These are phyloP conservation scores for Quambalaria eucalypti DNA, from an alignment of 1,284 basidiomycete species.

Conservation along the genomic window DNA sequence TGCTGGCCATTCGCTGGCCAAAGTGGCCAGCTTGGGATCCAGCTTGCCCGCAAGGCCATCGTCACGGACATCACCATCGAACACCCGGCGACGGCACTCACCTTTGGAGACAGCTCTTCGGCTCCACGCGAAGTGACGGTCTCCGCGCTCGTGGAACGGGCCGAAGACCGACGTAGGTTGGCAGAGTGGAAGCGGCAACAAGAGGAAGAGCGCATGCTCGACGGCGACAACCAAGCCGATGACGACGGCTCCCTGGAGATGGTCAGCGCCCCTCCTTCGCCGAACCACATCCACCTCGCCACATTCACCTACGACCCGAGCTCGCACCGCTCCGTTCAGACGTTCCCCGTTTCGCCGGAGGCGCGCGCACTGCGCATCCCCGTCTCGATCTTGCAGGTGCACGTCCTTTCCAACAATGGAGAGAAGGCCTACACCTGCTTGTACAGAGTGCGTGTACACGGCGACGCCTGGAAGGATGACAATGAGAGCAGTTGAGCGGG, in stretches of 20 bases:
- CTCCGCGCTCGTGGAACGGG: constrained; percentile 59
- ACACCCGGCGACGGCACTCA: constrained; percentile 69
- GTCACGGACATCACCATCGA: constrained; percentile 76
- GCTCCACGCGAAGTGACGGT: constrained; percentile 80
- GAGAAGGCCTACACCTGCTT: constrained; percentile 72
- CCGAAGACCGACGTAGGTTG: constrained; percentile 58
- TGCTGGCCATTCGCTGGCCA: constrained; percentile 85
- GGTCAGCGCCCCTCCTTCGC: constrained; percentile 51
- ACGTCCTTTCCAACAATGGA: constrained; percentile 78
- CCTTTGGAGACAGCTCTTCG: constrained; percentile 61
- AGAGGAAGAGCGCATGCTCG: constrained; percentile 25
- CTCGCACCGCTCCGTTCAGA: constrained; percentile 64
- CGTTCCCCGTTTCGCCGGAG: constrained; percentile 66
- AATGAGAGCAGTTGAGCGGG: too few relatives aligned
- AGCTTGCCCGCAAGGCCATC: constrained; percentile 61
- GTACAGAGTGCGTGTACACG: constrained; percentile 66
- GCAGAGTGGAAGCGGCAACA: constrained; percentile 30
- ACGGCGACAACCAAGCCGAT: constrained; percentile 47
- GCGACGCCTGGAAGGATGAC: constrained; percentile 6
- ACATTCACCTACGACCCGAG: constrained; percentile 67
- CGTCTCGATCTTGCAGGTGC: constrained; percentile 69
- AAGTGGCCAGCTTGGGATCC: constrained; percentile 70
- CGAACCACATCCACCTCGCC: constrained; percentile 64
- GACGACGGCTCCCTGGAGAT: constrained; percentile 4
- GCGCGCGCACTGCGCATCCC: constrained; percentile 64